These are phyloP conservation scores for Diplodia scrobiculata DNA, from an alignment of 2,329 filamentous ascomycete species.

Conservation along the genomic window DNA sequence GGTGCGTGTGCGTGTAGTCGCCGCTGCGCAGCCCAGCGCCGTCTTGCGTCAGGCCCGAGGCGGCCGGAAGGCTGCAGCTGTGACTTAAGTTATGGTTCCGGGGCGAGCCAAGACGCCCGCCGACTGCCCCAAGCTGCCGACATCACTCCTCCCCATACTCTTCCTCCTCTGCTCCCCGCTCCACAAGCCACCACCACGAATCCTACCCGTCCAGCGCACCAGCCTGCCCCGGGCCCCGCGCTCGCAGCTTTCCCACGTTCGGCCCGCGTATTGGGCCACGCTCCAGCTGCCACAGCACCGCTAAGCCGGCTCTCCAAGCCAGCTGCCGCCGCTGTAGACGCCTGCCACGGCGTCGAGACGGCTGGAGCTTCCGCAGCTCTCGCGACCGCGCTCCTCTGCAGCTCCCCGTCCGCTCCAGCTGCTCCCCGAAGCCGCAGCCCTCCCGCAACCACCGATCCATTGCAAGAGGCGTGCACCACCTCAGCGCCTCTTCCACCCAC, in stretches of 20 bases:
- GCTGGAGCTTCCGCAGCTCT: conserved; percentile 6
- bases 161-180: conserved; percentile 13
- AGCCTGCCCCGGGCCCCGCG: conserved; percentile 3
- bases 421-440: conserved; percentile 5
- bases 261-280: conserved; percentile 24
- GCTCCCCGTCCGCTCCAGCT: not conserved
- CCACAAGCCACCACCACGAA: conserved; percentile 14
- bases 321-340: conserved; percentile 13
- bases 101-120: conserved; percentile 27
- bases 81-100: conserved; percentile 24
- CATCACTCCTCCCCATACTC: conserved; percentile 26
- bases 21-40: not conserved
- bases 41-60: not conserved
- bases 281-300: not conserved
- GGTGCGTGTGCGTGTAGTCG: not conserved
- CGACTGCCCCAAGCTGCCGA: conserved; percentile 29
- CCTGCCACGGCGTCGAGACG: not conserved
- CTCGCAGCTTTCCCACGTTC: conserved; percentile 4
- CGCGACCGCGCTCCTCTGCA: conserved; percentile 1
- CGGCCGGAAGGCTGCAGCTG: conserved; percentile 15
- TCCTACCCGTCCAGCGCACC: conserved; percentile 11
- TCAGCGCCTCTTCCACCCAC: conserved; percentile 39
- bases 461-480: conserved; percentile 17
- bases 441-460: not conserved
- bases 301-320: conserved; percentile 13